phyloP scores from a whole-genome alignment of 257 asterid genomes.

The Nicotiana tabacum region DNA sequence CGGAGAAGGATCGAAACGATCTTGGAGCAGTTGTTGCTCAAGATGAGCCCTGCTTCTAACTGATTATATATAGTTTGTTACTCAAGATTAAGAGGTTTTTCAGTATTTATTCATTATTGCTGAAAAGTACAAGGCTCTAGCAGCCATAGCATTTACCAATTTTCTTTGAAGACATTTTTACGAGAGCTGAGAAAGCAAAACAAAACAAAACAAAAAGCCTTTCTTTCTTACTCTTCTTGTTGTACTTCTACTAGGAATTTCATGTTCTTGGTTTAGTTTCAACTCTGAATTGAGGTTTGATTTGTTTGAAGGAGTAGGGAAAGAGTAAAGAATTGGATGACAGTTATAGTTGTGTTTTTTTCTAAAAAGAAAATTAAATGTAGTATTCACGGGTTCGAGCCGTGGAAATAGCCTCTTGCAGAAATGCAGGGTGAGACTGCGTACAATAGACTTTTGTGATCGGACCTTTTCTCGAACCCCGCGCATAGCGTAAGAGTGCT shows the following conservation, averaged over 20 bases:
- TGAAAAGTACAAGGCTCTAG: background rate
- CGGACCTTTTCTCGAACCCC: rapidly evolving
- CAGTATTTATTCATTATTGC: background rate
- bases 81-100: background rate
- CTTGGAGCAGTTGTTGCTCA: constrained; percentile 21
- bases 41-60: background rate
- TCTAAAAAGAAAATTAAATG: no score
- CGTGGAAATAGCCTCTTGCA: no score
- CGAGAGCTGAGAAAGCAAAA: background rate
- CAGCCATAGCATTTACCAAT: background rate
- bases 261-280: background rate
- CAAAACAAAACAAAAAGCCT: no score
- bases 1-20: constrained; percentile 12
- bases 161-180: background rate
- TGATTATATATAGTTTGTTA: background rate
- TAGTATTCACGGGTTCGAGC: background rate
- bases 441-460: no score
- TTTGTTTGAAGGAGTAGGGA: background rate
- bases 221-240: background rate
- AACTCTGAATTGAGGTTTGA: no score
- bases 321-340: background rate
- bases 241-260: background rate
- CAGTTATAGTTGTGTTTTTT: background rate
- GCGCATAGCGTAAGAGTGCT: no score
- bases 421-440: no score